Conservation (phyloP, 129 eudicot genomes). For the Erigeron canadensis region DNA sequence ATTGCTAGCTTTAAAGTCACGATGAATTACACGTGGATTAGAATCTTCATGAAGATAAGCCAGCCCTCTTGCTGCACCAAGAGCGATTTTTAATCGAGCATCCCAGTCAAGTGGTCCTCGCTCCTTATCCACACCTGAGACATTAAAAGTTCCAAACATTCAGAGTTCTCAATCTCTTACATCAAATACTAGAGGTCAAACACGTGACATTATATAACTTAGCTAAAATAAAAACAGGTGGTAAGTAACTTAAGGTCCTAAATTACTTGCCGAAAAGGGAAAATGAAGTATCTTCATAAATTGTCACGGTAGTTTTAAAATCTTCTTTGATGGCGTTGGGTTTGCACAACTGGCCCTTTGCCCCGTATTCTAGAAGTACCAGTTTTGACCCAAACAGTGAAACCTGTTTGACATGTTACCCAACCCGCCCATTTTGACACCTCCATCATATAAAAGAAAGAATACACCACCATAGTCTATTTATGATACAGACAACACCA, state of each 20-base stretch:
- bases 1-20: constrained; percentile 94
- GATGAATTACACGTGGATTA: constrained; percentile 97
- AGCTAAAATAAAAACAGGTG: background rate
- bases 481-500: background rate
- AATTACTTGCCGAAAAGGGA: background rate
- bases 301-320: too few species aligned
- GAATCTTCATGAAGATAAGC: constrained; percentile 99
- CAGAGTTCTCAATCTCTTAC: background rate
- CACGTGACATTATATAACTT: background rate
- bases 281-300: too few species aligned
- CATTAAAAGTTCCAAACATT: constrained; percentile 28
- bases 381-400: background rate
- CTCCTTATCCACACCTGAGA: constrained; percentile 63
- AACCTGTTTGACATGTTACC: background rate
- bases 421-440: constrained; percentile 6
- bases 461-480: background rate
- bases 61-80: constrained; percentile 96
- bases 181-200: background rate
- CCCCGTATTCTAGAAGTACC: background rate
- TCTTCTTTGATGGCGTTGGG: background rate
- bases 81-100: constrained; percentile 86
- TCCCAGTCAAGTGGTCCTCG: constrained; percentile 88
- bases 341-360: background rate
- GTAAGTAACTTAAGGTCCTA: background rate
- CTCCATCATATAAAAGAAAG: background rate